Evolutionary conservation across 331 rosid genomes (phyloP), one percentile per base, ranked within the genome.

Genomic region (Quercus phellos): DNA sequence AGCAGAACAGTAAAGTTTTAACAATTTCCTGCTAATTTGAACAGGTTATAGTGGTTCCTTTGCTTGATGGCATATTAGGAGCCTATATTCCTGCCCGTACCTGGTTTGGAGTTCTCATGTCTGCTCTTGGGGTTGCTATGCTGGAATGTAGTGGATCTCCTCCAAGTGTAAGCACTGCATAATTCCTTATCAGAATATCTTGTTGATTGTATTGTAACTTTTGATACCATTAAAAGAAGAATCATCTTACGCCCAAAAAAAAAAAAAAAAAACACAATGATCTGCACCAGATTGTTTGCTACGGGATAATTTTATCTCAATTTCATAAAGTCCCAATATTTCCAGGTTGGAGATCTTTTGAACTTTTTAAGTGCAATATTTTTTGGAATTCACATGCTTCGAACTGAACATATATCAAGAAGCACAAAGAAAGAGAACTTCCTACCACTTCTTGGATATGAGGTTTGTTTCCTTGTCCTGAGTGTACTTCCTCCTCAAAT

Each of bases 91-190:
- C 95, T 29, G 77, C 90, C 32, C 87, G 86, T 70, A 89, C 90
- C 75, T 92, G 97, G 97, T 90, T 88, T 72, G 95, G 92, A 77
- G 88, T 89, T 69, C 74, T 92, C 35, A 77, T 92, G 84, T 83
- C 90, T 18, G 38, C 88, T 67, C 12, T 88, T 27, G 92, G 95
- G 75, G 93, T 90, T 74, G 93, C 92, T 51, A 63, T 92, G 92
- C 89, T 92, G 79, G 97, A 92, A 85, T 81, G 84, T 18, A 90
- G 95, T 75, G 95, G 97, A 71, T 87, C 97, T 42, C 86, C 92
- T 21, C 97, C 95, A 26, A 55, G 89, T 81, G 95, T 90, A 74
- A 73, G 90, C 13, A 3, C 26, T 66, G 50, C 26, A 32, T 66
- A 24, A 12, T 34, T 17, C 70, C 32, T 63, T 4, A 29, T 30